Evolutionary conservation across 2,329 filamentous ascomycete genomes (phyloP).

Genomic region (Ophiostoma quercus): DNA sequence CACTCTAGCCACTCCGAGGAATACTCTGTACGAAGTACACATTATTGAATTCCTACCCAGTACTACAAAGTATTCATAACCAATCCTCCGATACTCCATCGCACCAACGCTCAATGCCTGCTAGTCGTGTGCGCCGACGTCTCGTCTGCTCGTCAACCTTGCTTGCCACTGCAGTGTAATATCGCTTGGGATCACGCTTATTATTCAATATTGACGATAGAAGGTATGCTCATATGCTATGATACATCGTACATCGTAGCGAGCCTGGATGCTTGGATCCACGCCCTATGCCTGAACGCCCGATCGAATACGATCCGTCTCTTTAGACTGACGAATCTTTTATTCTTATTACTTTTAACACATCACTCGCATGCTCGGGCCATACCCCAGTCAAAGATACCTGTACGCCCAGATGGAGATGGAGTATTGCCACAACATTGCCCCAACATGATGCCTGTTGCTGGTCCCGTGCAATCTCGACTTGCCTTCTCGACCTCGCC

Average conservation of each 20-base stretch:
- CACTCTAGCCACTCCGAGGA: too few species aligned
- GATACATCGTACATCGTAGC: not conserved
- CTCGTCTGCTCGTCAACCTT: not conserved
- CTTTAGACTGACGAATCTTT: not conserved
- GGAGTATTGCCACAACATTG: not conserved
- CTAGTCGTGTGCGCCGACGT: not conserved
- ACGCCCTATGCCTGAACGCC: not conserved
- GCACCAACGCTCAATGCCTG: not conserved
- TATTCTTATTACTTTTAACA: not conserved
- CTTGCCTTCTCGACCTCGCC: not conserved
- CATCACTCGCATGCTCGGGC: not conserved
- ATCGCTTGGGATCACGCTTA: not conserved
- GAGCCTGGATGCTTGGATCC: too few species aligned
- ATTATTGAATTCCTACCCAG: too few species aligned
- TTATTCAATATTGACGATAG: not conserved
- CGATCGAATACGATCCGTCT: not conserved
- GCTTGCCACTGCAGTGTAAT: not conserved
- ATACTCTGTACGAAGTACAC: too few species aligned
- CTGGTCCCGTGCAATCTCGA: constrained; percentile 6
- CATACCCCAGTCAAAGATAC: not conserved
- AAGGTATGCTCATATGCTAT: not conserved
- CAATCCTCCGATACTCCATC: too few species aligned
- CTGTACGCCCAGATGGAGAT: not conserved
- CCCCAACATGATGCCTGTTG: not conserved
- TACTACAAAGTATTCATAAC: too few species aligned